Evolutionary conservation across 768 basidiomycete genomes (phyloP).

Genomic region (Pulveroboletus sp.): DNA sequence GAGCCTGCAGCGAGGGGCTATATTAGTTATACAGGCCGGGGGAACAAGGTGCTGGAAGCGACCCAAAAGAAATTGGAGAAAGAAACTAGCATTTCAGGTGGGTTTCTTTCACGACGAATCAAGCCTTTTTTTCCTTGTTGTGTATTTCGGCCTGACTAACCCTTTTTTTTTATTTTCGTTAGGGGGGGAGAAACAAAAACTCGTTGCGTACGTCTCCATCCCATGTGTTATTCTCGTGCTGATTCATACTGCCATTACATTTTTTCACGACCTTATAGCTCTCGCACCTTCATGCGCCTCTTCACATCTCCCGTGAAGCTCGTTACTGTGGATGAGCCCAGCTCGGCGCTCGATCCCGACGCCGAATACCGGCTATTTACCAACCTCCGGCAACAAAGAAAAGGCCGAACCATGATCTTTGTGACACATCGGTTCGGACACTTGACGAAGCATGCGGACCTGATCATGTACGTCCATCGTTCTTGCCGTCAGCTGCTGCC

Average conservation of each 20-base stretch:
- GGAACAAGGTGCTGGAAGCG: too few species aligned
- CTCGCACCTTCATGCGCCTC: slow-evolving; percentile 45
- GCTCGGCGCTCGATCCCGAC: slow-evolving; percentile 53
- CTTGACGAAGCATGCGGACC: slow-evolving; percentile 47
- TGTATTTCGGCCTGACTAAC: too few species aligned
- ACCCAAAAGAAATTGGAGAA: too few species aligned
- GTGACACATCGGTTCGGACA: slow-evolving; percentile 57
- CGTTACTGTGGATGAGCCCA: slow-evolving; percentile 58
- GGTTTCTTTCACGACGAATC: slow-evolving; percentile 21
- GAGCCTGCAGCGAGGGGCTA: too few species aligned
- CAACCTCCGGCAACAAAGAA: slow-evolving; percentile 36
- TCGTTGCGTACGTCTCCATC: slow-evolving; percentile 41
- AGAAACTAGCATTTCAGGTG: too few species aligned
- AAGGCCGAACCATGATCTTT: slow-evolving; percentile 54
- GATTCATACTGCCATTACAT: too few species aligned
- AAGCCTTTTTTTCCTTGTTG: slow-evolving; percentile 10
- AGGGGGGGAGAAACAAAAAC: slow-evolving; percentile 49
- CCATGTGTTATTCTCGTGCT: too few species aligned
- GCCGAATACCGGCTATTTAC: slow-evolving; percentile 52
- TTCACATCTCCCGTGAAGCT: slow-evolving; percentile 37
- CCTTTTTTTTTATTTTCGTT: too few species aligned
- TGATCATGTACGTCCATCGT: slow-evolving; percentile 44
- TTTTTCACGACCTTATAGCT: too few species aligned
- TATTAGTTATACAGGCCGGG: too few species aligned
- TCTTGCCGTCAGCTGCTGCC: too few species aligned